Percentiles rank a stretch among this genome's conserved stretches.
Evolutionary conservation across 441 rosid species (phyloP).

Genomic region (Gossypium schwendimanii): DNA sequence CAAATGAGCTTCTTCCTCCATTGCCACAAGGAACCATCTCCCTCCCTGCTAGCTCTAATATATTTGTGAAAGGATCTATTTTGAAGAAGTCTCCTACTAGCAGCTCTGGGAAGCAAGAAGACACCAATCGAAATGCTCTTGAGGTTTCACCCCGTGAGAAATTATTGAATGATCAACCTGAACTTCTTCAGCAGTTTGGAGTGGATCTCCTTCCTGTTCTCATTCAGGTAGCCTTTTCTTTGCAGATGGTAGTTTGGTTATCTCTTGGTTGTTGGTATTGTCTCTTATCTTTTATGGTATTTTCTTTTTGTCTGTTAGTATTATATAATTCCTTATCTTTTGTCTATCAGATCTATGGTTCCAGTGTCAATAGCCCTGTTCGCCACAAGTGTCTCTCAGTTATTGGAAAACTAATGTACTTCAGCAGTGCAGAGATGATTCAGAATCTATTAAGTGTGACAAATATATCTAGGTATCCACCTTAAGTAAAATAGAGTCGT

Average conservation of each 20-base stretch:
- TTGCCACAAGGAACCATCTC: slow-evolving; percentile 87
- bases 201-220: slow-evolving; percentile 94
- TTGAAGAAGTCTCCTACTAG: slow-evolving; percentile 59
- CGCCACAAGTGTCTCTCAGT: slow-evolving; percentile 99
- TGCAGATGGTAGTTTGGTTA: background rate
- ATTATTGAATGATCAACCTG: slow-evolving; percentile 82
- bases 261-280: background rate
- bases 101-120: slow-evolving; percentile 65
- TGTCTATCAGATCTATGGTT: slow-evolving; percentile 82
- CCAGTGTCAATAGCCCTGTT: slow-evolving; percentile 88
- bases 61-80: slow-evolving; percentile 64
- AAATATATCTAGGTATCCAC: slow-evolving; percentile 78
- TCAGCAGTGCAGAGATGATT: slow-evolving; percentile 85
- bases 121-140: slow-evolving; percentile 35
- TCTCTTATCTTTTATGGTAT: background rate
- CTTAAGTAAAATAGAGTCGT: background rate
- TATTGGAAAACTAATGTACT: slow-evolving; percentile 93
- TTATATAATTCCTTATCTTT: slow-evolving; percentile 8
- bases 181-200: slow-evolving; percentile 90
- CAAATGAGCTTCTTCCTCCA: slow-evolving; percentile 97
- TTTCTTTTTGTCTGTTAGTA: slow-evolving; percentile 4
- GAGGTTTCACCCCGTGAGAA: slow-evolving; percentile 79
- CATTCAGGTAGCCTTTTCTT: slow-evolving; percentile 54
- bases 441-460: slow-evolving; percentile 75
- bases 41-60: slow-evolving; percentile 68